Evolutionary conservation across 768 basidiomycete species (phyloP).

Genomic region (Sarcodon sp.): DNA sequence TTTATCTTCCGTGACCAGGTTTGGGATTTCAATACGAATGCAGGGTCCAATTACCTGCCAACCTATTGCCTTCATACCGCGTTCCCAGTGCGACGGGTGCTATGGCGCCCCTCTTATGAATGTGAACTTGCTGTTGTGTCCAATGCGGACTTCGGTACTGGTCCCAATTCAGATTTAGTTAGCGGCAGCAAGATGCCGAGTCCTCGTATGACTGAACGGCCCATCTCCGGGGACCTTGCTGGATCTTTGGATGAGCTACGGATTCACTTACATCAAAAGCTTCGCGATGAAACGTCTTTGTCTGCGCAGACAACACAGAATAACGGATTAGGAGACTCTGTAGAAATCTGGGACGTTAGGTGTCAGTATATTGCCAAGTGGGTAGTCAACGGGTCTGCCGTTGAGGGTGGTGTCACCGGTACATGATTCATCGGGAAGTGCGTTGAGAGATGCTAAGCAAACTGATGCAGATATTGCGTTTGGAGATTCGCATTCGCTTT

Average conservation of each 20-base stretch:
- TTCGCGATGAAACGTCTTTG: background rate
- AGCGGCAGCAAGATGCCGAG: slow-evolving; percentile 1
- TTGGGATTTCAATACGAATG: slow-evolving; percentile 51
- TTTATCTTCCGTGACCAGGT: slow-evolving; percentile 25
- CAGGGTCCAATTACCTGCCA: slow-evolving; percentile 39
- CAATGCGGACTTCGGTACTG: slow-evolving; percentile 38
- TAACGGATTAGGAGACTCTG: slow-evolving; percentile 33
- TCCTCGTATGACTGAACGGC: background rate
- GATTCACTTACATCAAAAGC: slow-evolving; percentile 3
- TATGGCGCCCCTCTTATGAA: slow-evolving; percentile 68
- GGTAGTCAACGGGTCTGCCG: slow-evolving; percentile 48
- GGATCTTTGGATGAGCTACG: slow-evolving; percentile 3
- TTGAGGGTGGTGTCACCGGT: slow-evolving; percentile 72
- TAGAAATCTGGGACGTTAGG: slow-evolving; percentile 84
- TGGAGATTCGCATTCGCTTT: slow-evolving; percentile 56
- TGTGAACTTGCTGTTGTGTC: slow-evolving; percentile 69
- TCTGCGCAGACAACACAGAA: slow-evolving; percentile 5
- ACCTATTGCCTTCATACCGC: slow-evolving; percentile 64
- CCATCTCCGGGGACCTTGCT: background rate
- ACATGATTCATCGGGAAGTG: slow-evolving; percentile 7
- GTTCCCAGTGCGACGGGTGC: slow-evolving; percentile 58
- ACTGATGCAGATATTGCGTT: slow-evolving; percentile 46
- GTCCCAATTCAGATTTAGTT: slow-evolving; percentile 14
- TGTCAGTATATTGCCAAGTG: slow-evolving; percentile 77
- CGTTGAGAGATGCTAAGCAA: background rate